phyloP scores from a whole-genome alignment of 2,329 filamentous ascomycete genomes.

The Pochonia chlamydosporia region DNA sequence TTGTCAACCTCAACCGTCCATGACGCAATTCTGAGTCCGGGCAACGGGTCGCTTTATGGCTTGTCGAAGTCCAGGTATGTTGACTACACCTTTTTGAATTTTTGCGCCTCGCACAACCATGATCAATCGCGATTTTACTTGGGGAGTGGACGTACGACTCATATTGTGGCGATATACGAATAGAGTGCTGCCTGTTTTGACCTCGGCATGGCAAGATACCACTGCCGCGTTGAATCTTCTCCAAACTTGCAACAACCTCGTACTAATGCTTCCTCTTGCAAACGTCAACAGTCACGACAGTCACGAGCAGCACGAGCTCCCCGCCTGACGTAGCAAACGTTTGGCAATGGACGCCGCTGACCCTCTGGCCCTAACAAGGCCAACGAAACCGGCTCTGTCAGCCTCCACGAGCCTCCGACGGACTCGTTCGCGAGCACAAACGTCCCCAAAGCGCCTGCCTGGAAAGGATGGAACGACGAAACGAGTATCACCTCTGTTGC shows the following conservation, averaged over 20 bases:
- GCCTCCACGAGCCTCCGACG: neutral
- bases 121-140: neutral
- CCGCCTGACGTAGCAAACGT: constrained; percentile 6
- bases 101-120: too few relatives aligned
- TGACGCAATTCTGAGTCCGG: constrained; percentile 1
- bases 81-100: too few relatives aligned
- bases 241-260: neutral
- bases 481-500: constrained; percentile 3
- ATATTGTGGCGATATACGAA: neutral
- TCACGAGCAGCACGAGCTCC: constrained; percentile 11
- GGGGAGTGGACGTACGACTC: neutral
- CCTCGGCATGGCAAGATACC: neutral
- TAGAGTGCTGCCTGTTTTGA: too few relatives aligned
- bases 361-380: constrained; percentile 11
- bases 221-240: neutral
- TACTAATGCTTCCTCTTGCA: neutral
- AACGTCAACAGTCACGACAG: neutral
- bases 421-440: constrained; percentile 3
- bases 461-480: constrained; percentile 6
- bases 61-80: constrained; percentile 1
- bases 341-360: constrained; percentile 17
- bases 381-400: constrained; percentile 8
- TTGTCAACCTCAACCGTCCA: neutral
- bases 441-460: constrained; percentile 4
- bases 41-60: constrained; percentile 5